Evolutionary conservation across 225 moss, liverwort and hornwort genomes (phyloP).

Genomic region (Rhytidiadelphus loreus): DNA sequence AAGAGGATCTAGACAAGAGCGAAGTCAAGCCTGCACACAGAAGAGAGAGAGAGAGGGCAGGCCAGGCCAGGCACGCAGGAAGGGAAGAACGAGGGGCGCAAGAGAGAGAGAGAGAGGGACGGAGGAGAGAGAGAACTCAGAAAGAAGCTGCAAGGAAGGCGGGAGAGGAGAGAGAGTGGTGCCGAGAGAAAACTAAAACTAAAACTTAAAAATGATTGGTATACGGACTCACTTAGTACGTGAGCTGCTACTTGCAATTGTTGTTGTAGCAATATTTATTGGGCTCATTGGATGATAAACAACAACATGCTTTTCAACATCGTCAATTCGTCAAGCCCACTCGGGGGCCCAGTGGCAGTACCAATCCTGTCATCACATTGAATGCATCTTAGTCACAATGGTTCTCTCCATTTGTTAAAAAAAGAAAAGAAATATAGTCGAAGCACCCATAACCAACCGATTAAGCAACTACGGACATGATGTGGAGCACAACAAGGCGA

Average conservation of each 20-base stretch:
- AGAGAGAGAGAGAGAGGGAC: background rate
- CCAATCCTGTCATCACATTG: slow-evolving; percentile 16
- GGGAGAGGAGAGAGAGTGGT: too few relatives aligned
- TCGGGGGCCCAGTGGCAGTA: slow-evolving; percentile 22
- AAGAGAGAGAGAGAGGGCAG: background rate
- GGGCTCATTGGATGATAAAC: background rate
- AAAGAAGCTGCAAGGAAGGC: background rate
- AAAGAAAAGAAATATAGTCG: too few relatives aligned
- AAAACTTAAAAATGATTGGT: background rate
- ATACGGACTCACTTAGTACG: background rate
- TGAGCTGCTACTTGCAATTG: background rate
- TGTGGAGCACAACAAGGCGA: too few relatives aligned
- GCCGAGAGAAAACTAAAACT: too few relatives aligned
- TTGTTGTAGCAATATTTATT: background rate
- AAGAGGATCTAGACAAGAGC: background rate
- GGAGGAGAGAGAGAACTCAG: background rate
- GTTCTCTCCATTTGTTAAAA: too few relatives aligned
- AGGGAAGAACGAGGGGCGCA: background rate
- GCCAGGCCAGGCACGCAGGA: background rate
- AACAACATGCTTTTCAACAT: background rate
- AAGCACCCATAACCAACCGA: too few relatives aligned
- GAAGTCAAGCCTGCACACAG: background rate
- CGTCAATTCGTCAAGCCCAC: too few relatives aligned
- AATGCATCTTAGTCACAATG: too few relatives aligned
- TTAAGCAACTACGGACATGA: too few relatives aligned